These are phyloP conservation scores for Leishmania braziliensis DNA, from an alignment of 208 protist genomes.

Conservation along the genomic window DNA sequence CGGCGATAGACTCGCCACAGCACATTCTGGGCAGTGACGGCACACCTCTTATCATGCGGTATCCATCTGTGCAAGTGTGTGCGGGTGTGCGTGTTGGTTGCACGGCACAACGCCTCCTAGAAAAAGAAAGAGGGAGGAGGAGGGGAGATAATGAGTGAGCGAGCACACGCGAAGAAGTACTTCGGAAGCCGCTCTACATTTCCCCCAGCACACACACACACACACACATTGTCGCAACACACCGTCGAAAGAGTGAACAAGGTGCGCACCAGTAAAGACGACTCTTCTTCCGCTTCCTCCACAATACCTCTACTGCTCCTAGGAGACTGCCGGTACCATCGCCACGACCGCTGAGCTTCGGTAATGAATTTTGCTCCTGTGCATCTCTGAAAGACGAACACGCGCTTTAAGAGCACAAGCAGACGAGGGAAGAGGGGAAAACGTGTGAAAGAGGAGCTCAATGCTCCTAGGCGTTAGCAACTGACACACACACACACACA, in stretches of 20 bases:
- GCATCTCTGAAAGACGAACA: not conserved
- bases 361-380: not conserved
- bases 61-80: not conserved
- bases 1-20: not conserved
- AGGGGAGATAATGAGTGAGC: not conserved
- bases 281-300: too few relatives aligned
- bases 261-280: too few relatives aligned
- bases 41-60: not conserved
- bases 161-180: not conserved
- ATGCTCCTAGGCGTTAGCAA: too few relatives aligned
- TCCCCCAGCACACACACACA: not conserved
- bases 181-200: not conserved
- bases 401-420: not conserved
- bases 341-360: not conserved
- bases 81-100: not conserved
- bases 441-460: not conserved
- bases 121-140: too few relatives aligned
- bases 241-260: not conserved
- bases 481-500: too few relatives aligned
- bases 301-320: too few relatives aligned
- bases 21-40: not conserved
- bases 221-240: not conserved
- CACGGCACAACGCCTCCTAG: not conserved
- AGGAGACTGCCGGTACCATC: too few relatives aligned
- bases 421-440: not conserved